A percentile compares a stretch with the other conserved stretches of the same genome.
Evolutionary conservation across 495 filamentous ascomycete species (phyloP).

Genomic region (Tuber indicum): DNA sequence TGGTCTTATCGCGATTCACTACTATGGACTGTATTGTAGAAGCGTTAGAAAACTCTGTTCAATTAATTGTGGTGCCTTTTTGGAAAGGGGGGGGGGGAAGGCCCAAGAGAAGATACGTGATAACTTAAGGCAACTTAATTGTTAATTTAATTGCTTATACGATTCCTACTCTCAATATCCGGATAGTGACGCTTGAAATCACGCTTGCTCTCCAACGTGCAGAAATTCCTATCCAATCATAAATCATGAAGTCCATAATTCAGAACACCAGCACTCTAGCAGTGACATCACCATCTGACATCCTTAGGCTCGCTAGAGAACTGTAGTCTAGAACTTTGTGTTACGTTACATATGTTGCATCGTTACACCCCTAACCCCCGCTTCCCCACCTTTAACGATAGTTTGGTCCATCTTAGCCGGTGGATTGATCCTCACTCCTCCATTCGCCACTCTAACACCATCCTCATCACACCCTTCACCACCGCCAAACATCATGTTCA

Average conservation of each 20-base stretch:
- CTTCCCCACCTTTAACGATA: background rate
- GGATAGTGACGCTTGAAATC: background rate
- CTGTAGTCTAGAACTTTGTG: background rate
- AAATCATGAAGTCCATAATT: background rate
- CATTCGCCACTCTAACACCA: background rate
- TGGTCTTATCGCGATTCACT: background rate
- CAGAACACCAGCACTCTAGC: background rate
- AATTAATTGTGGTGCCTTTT: background rate
- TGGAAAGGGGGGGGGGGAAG: background rate
- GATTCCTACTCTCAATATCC: background rate
- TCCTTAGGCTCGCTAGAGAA: background rate
- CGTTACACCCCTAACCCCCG: background rate
- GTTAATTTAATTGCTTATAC: background rate
- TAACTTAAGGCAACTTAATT: background rate
- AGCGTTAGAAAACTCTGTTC: background rate
- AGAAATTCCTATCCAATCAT: background rate
- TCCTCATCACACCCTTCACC: background rate
- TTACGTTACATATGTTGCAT: background rate
- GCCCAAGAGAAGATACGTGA: background rate
- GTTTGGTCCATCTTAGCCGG: background rate
- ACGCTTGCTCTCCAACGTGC: background rate
- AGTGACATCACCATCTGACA: background rate
- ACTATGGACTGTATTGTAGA: background rate
- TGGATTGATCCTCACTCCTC: background rate
- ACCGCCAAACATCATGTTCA: constrained; percentile 21